Evolutionary conservation across 2,329 filamentous ascomycete genomes (phyloP), one percentile per base, ranked within the genome.

Genomic region (Ascochyta clinopodiicola): DNA sequence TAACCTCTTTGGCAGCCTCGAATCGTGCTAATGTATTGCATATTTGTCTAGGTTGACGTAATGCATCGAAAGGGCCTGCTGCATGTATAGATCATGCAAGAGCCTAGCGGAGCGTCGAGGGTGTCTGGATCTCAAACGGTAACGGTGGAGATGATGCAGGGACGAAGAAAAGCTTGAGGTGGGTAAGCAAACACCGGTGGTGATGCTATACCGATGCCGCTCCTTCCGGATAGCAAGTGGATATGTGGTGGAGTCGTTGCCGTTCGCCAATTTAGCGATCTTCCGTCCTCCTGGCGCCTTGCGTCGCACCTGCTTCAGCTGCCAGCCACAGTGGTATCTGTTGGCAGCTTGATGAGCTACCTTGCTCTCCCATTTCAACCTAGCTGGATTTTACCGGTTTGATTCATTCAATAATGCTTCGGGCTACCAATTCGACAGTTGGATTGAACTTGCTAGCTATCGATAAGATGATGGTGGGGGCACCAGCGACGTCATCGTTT

Each of bases 401-500:
- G 17, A 17, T 17, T 17, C 17, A 17, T 17, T 17, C 32, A 13
- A 10, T 13, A 4, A 22, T 27, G 27, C 22, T 35, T 31, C 8
- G 4, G 9, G 4, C 6, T 32, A 22, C 32, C 13, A 29, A 4
- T 37, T 1, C 15, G 21, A 13, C 6, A 9, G 10, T 12, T 10
- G n/a, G 21, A 31, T 12, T 9, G 29, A 6, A 15, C n/a, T n/a
- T 21, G 6, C 17, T 10, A 8, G 22, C 8, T 42, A 29, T 36
- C 44, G 34, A 34, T 39, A 44, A 39, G 29, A 2, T 32, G 35
- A 21, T 37, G 29, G 52, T 50, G 52, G 53, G 48, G 52, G 29
- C 53, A 46, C 37, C n/a, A 40, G 34, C 44, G 48, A 57, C 55
- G 55, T 57, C 55, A 57, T 57, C 29, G 24, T 47, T 39, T 24